Conservation (phyloP, 164 flowering plant genomes). For the Platanus orientalis region DNA sequence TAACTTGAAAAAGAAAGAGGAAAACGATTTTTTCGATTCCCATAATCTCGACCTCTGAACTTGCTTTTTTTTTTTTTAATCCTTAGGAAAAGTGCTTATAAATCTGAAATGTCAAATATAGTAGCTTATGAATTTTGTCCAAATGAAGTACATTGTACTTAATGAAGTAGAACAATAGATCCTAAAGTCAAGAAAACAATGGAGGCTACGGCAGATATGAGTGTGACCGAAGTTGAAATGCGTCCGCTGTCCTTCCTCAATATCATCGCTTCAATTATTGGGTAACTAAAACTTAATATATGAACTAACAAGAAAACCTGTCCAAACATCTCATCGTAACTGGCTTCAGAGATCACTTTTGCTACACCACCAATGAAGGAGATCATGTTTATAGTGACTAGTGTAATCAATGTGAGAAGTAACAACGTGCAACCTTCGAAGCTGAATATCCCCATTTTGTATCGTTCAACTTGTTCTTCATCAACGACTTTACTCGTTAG, state of each 20-base stretch:
- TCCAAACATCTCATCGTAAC: conserved; percentile 19
- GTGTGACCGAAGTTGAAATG: conserved; percentile 2
- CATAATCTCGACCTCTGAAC: too few relatives aligned
- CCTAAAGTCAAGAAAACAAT: conserved; percentile 13
- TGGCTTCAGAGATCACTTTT: conserved; percentile 9
- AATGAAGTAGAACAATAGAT: background rate
- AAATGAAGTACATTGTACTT: too few relatives aligned
- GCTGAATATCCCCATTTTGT: conserved; percentile 24
- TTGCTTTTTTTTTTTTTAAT: too few relatives aligned
- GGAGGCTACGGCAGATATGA: conserved; percentile 3
- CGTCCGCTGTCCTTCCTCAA: conserved; percentile 16
- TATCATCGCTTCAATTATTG: conserved; percentile 26
- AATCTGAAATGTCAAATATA: too few relatives aligned
- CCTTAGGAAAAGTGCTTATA: too few relatives aligned
- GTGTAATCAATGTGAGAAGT: too few relatives aligned
- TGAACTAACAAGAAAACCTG: conserved; percentile 19
- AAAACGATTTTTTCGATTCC: too few relatives aligned
- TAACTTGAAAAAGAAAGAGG: too few relatives aligned
- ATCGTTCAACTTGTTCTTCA: conserved; percentile 16
- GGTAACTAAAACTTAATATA: conserved; percentile 13
- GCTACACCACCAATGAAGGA: conserved; percentile 15
- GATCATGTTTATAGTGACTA: conserved; percentile 17
- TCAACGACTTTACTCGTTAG: too few relatives aligned
- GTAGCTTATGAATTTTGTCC: too few relatives aligned
- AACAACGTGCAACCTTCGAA: conserved; percentile 22